These are phyloP conservation scores for Coemansia sp. DNA, from an alignment of 192 early-diverging fungal genomes.

Conservation along the genomic window DNA sequence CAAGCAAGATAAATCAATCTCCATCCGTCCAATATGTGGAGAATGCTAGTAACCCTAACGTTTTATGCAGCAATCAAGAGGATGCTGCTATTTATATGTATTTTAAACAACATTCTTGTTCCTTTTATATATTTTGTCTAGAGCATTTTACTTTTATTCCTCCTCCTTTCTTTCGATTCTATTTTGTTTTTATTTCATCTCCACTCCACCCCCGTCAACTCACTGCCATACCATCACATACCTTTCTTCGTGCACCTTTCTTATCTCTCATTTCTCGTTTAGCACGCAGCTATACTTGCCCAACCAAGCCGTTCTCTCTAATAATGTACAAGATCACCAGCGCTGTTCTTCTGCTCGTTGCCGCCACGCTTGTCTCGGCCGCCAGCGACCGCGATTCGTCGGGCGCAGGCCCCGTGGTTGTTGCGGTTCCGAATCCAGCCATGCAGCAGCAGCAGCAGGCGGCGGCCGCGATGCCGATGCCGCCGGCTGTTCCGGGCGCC, in stretches of 20 bases:
- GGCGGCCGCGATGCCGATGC: conserved; percentile 1
- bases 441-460: not conserved
- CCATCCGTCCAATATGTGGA: conserved; percentile 4
- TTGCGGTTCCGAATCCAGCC: conserved; percentile 10
- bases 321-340: conserved; percentile 30
- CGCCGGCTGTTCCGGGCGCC: conserved; percentile 9
- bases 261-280: too few relatives aligned
- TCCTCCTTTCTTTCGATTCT: too few relatives aligned
- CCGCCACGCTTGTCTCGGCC: conserved; percentile 15
- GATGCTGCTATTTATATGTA: too few relatives aligned
- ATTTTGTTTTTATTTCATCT: too few relatives aligned
- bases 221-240: too few relatives aligned
- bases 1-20: not conserved
- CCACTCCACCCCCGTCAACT: too few relatives aligned
- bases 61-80: not conserved
- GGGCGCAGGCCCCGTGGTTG: conserved; percentile 15
- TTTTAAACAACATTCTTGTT: too few relatives aligned
- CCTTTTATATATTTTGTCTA: too few relatives aligned
- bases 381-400: conserved; percentile 15
- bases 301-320: not conserved
- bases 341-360: conserved; percentile 24
- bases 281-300: not conserved
- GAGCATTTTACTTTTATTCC: too few relatives aligned
- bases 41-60: conserved; percentile 7
- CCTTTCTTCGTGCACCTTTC: too few relatives aligned